Percentiles rank a stretch among this genome's conserved stretches.
phyloP scores from a whole-genome alignment of 2,329 filamentous ascomycete species.

The Aspergillus caelatus region DNA sequence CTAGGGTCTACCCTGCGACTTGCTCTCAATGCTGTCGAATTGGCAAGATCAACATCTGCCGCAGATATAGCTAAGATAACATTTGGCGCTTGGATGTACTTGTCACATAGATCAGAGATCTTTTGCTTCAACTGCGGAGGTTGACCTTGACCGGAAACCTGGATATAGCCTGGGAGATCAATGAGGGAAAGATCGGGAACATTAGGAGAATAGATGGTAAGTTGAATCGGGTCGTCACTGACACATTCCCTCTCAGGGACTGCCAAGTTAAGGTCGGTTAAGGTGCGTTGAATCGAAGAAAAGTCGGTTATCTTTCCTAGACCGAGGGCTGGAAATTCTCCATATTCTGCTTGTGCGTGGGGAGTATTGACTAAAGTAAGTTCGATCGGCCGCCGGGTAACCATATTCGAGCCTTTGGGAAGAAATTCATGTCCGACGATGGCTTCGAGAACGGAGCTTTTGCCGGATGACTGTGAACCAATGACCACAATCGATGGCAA shows the following conservation, averaged over 20 bases:
- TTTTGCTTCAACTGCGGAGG: conserved; percentile 91
- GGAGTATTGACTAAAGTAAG: conserved; percentile 95
- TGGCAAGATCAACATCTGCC: conserved; percentile 94
- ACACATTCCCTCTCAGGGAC: conserved; percentile 91
- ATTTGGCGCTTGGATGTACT: conserved; percentile 95
- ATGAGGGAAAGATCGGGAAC: conserved; percentile 95
- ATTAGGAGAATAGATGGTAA: conserved; percentile 92
- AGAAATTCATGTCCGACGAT: conserved; percentile 98
- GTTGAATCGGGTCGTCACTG: conserved; percentile 92
- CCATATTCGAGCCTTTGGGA: conserved; percentile 98
- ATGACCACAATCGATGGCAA: conserved; percentile 99
- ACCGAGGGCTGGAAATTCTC: conserved; percentile 91
- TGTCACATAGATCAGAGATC: conserved; percentile 94
- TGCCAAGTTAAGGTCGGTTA: conserved; percentile 92
- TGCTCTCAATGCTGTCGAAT: conserved; percentile 88
- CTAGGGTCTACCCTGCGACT: conserved; percentile 90
- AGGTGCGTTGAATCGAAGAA: conserved; percentile 75
- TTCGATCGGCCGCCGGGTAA: conserved; percentile 92
- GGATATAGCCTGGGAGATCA: conserved; percentile 95
- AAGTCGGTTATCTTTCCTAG: conserved; percentile 92
- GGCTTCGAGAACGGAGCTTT: conserved; percentile 94
- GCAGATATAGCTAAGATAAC: conserved; percentile 97
- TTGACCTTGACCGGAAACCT: conserved; percentile 89
- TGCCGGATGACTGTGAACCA: conserved; percentile 95
- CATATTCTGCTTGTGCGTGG: conserved; percentile 82